Base-by-base conservation (phyloP, 345 rosid species). In the Rhizophora apiculata region DNA sequence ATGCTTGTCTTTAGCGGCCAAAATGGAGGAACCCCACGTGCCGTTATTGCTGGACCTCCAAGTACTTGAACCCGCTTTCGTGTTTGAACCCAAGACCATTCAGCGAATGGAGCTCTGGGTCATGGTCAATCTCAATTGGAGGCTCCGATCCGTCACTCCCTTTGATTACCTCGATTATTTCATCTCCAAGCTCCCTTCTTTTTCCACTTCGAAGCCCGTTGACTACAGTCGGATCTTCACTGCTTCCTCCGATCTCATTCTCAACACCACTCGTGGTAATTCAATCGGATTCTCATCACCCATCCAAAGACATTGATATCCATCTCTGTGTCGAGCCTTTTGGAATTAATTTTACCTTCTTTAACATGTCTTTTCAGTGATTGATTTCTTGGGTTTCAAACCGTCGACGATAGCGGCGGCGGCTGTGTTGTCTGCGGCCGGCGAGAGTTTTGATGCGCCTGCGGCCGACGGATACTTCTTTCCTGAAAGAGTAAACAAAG, bases 1-100 rank as follows among this genome's bases (percentile, higher is more conserved):
- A 31, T 87, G 92, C 68, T 72, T 85, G 72, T 85, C 89, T 66
- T 71, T 87, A 63, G 88, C 92, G n/a, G 92, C 87, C 53, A 87
- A 87, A 72, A 82, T 87, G 84, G 89, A 80, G 76, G 92, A 87
- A 66, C 63, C 71, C 8, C 59, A 66, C 20, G 85, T 82, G 70
- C 92, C 89, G 65, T 48, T 79, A 58, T 63, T 87, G 21, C 16
- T 81, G 70, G 86, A 84, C 81, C 83, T 87, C 56, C 88, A 87
- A 66, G 36, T 79, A 6, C 73, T 81, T 46, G 84, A 82, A 20
- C 85, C 92, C 64, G 81, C 75, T 73, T 85, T 79, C 77, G 64
- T 85, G 26, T 87, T 87, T 62, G 83, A 82, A 64, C 84, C 89
- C 66, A 72, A 43, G 68, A 85, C 81, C 32, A 70, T 87, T 30